Base-by-base conservation (phyloP, 805 yeast species). In the Schizosaccharomyces osmophilus region DNA sequence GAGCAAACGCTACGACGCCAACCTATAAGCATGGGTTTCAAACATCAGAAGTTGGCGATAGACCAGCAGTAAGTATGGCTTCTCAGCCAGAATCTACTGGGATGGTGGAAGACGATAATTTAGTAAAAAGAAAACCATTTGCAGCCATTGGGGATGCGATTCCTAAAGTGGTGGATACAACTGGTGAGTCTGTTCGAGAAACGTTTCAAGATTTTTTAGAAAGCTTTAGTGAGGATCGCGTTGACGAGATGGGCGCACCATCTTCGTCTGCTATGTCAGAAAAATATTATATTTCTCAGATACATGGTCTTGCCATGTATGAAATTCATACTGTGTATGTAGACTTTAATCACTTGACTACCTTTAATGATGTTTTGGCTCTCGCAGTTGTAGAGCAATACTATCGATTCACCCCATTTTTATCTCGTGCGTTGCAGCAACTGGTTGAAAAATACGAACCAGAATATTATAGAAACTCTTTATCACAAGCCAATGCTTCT, bases 121-220 rank as follows among this genome's bases (percentile, higher is more conserved):
- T 45, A 6, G 51, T 45, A 24, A 45, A 45, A 45, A 45, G 51
- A 24, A 51, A 51, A 51, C 57, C 57, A 19, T 24, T 26, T 11
- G 39, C 31, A 29, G 42, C 39, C 29, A 19, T 41, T 15, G 64
- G 63, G 15, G 59, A 54, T 8, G 81, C 82, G 32, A 86, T 90
- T 61, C 88, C 94, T 32, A 87, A 85, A 69, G 95, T 93, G 32
- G 80, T 80, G 32, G 98, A 93, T 73, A 81, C 82, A 59, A 87
- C 96, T 2, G 97, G 95, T 63, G 97, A 89, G 69, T 87, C 87
- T 66, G 97, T 93, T 19, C 80, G 90, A 55, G 95, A 87, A 71
- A 82, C 89, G 17, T 90, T 93, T 70, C 95, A 89, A 70, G 80
- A 78, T 65, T 90, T 90, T 68, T 72, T 90, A 62, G 85, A 82